Conservation (phyloP, 2,329 filamentous ascomycete genomes). For the Teratosphaeria zuluensis region DNA sequence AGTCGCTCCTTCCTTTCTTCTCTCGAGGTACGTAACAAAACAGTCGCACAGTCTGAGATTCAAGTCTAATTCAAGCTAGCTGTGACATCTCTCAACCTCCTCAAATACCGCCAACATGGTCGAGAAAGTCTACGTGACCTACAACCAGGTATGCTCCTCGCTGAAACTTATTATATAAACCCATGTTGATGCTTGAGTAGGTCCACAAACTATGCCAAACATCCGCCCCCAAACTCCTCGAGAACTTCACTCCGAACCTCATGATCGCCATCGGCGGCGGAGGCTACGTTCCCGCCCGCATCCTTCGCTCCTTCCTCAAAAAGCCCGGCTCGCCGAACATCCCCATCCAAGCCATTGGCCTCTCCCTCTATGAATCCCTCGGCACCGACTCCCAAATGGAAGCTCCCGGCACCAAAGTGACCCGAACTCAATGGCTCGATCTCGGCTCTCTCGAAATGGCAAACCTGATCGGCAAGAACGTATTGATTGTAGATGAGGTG, state of each 20-base stretch:
- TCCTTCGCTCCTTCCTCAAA: slow-evolving; percentile 96
- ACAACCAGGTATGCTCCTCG: slow-evolving; percentile 57
- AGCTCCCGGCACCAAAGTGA: slow-evolving; percentile 82
- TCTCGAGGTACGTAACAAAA: neutral
- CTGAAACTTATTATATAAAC: neutral
- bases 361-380: slow-evolving; percentile 90
- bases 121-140: slow-evolving; percentile 81
- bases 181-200: slow-evolving; percentile 37
- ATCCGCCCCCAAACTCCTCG: slow-evolving; percentile 69
- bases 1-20: neutral
- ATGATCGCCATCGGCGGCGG: slow-evolving; percentile 96
- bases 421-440: slow-evolving; percentile 96
- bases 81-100: neutral
- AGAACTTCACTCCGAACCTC: slow-evolving; percentile 81
- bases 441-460: slow-evolving; percentile 76
- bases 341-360: slow-evolving; percentile 95
- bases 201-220: slow-evolving; percentile 95
- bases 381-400: slow-evolving; percentile 51
- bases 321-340: slow-evolving; percentile 80
- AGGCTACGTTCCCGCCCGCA: slow-evolving; percentile 92
- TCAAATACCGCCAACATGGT: slow-evolving; percentile 30
- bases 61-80: neutral
- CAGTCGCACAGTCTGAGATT: neutral
- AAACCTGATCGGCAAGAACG: slow-evolving; percentile 81
- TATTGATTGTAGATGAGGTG: slow-evolving; percentile 90